phyloP scores from a whole-genome alignment of 768 basidiomycete genomes.

The Macrolepiota dolichaula region DNA sequence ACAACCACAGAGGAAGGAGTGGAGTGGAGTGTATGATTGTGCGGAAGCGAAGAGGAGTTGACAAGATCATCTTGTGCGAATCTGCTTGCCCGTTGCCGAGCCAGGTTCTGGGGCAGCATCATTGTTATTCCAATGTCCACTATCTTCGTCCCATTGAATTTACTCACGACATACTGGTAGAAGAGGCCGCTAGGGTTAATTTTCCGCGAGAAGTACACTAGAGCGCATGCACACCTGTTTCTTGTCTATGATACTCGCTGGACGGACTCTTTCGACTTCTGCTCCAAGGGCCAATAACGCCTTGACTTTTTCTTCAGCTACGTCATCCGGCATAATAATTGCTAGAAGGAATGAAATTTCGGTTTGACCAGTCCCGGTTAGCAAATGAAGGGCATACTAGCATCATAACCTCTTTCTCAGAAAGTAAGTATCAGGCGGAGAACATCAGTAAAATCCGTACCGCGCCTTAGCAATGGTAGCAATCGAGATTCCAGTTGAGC shows the following conservation, averaged over 20 bases:
- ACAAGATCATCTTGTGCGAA: constrained; percentile 53
- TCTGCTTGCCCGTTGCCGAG: constrained; percentile 68
- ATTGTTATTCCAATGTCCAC: background rate
- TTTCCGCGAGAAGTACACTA: background rate
- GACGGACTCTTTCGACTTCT: constrained; percentile 85
- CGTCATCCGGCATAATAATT: constrained; percentile 88
- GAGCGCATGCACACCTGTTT: constrained; percentile 61
- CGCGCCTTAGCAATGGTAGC: constrained; percentile 89
- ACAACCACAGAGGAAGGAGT: constrained; percentile 47
- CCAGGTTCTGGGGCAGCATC: constrained; percentile 66
- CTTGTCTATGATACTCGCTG: constrained; percentile 94
- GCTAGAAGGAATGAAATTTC: constrained; percentile 37
- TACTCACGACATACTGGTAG: constrained; percentile 56
- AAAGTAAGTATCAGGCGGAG: background rate
- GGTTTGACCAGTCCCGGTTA: background rate
- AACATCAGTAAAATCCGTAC: constrained; percentile 34
- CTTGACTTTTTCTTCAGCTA: constrained; percentile 88
- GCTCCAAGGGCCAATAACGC: constrained; percentile 83
- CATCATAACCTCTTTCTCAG: constrained; percentile 73
- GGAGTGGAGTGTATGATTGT: constrained; percentile 38
- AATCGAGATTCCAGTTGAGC: constrained; percentile 93
- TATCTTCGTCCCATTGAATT: background rate
- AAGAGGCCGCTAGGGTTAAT: background rate
- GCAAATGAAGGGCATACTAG: constrained; percentile 48
- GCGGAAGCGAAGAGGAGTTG: constrained; percentile 17